These are phyloP conservation scores for Aspergillus pseudotamarii DNA, from an alignment of 2,329 filamentous ascomycete species.

Conservation along the genomic window DNA sequence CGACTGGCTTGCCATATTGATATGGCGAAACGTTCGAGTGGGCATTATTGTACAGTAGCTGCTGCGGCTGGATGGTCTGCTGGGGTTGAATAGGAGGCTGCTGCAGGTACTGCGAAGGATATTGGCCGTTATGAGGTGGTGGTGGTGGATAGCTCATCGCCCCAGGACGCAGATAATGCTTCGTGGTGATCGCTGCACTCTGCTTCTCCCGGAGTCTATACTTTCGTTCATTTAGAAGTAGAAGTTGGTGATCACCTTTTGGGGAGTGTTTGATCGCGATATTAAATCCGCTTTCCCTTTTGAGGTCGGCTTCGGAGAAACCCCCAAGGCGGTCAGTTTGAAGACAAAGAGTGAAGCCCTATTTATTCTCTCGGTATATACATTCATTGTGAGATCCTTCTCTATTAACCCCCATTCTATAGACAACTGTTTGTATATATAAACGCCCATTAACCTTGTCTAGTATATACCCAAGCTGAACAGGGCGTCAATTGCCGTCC, in stretches of 20 bases:
- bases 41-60: constrained; percentile 41
- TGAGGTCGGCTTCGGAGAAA: constrained; percentile 13
- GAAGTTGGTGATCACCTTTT: not conserved
- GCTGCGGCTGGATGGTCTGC: constrained; percentile 36
- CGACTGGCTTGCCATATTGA: constrained; percentile 39
- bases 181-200: constrained; percentile 22
- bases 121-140: constrained; percentile 45
- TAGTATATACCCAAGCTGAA: too few species aligned
- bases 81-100: constrained; percentile 30
- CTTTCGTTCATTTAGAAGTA: constrained; percentile 2
- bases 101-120: constrained; percentile 39
- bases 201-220: constrained; percentile 13
- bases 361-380: not conserved
- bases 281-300: not conserved
- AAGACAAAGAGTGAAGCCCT: not conserved
- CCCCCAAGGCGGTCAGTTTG: constrained; percentile 9
- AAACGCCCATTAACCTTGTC: too few species aligned
- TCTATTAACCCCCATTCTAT: too few species aligned
- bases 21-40: constrained; percentile 32
- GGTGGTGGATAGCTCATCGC: constrained; percentile 47
- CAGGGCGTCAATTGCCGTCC: too few species aligned
- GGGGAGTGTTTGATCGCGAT: constrained; percentile 1
- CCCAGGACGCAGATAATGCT: constrained; percentile 30
- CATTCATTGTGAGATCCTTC: too few species aligned
- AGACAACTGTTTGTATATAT: too few species aligned